Conservation (phyloP, 1,139 yeast genomes). For the Pneumocystis jirovecii region DNA sequence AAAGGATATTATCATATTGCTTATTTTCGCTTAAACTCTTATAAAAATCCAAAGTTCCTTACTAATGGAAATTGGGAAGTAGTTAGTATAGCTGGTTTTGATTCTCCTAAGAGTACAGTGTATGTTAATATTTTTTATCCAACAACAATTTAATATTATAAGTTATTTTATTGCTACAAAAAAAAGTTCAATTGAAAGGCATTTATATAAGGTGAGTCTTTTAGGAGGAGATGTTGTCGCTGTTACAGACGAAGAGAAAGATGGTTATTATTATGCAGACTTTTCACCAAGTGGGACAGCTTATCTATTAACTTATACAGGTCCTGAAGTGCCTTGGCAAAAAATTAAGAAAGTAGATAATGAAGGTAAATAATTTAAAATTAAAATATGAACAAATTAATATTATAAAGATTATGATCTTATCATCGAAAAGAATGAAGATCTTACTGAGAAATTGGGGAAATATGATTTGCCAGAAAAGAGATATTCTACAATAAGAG, state of each 20-base stretch:
- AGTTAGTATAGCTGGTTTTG: constrained; percentile 43
- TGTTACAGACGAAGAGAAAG: constrained; percentile 40
- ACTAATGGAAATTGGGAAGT: constrained; percentile 62
- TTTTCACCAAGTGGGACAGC: constrained; percentile 46
- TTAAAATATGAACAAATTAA: background rate
- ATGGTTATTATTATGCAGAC: constrained; percentile 55
- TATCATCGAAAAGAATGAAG: constrained; percentile 12
- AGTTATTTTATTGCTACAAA: constrained; percentile 43
- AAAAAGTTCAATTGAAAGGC: constrained; percentile 41
- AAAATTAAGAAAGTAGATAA: constrained; percentile 34
- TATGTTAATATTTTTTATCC: constrained; percentile 18
- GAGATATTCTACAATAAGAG: constrained; percentile 20
- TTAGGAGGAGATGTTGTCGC: constrained; percentile 32
- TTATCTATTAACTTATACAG: constrained; percentile 39
- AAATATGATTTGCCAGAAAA: constrained; percentile 18
- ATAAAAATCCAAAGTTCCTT: constrained; percentile 35
- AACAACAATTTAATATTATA: too few relatives aligned
- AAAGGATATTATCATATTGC: constrained; percentile 58
- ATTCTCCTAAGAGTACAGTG: constrained; percentile 36
- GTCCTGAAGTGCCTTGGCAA: constrained; percentile 58
- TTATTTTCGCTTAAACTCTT: constrained; percentile 38
- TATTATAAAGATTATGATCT: constrained; percentile 13
- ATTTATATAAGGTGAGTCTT: constrained; percentile 36
- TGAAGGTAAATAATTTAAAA: constrained; percentile 2
- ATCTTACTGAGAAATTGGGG: constrained; percentile 6